A percentile compares a stretch with the other conserved stretches of the same genome.
These are phyloP conservation scores for Penicillium pulvis DNA, from an alignment of 495 filamentous ascomycete genomes.

Conservation along the genomic window DNA sequence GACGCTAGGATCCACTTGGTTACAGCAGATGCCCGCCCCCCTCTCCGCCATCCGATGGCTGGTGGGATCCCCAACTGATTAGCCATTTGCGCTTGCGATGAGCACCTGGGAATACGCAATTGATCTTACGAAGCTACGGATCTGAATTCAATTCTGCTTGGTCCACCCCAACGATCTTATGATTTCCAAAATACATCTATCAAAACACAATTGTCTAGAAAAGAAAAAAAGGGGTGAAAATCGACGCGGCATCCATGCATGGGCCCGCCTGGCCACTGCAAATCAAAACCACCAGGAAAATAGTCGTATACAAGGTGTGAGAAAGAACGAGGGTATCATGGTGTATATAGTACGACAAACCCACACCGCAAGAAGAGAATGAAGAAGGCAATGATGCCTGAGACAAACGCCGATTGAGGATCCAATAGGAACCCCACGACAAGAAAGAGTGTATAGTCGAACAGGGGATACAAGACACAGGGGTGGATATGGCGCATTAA, in stretches of 20 bases:
- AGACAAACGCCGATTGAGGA: background rate
- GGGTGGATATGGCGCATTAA: conserved; percentile 29
- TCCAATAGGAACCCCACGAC: background rate
- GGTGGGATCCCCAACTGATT: background rate
- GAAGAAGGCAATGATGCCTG: conserved; percentile 3
- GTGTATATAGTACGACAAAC: conserved; percentile 15
- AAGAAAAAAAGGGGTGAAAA: conserved; percentile 11
- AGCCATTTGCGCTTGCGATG: background rate
- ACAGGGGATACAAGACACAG: conserved; percentile 11
- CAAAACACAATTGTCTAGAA: conserved; percentile 2
- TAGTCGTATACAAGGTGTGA: conserved; percentile 17
- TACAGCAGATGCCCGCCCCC: background rate
- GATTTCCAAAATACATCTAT: conserved; percentile 11
- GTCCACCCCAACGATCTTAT: background rate
- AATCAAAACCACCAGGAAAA: conserved; percentile 9
- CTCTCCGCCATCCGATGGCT: conserved; percentile 5
- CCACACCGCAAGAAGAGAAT: conserved; percentile 1
- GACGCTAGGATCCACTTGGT: conserved; percentile 4
- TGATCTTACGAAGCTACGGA: background rate
- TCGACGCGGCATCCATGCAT: conserved; percentile 19
- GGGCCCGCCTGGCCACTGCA: conserved; percentile 4
- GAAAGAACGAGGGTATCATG: conserved; percentile 26
- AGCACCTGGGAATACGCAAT: background rate
- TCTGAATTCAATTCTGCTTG: background rate
- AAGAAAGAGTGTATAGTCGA: conserved; percentile 8